Conservation (phyloP, 805 yeast species). For the Sugiyamaella floridensis region DNA sequence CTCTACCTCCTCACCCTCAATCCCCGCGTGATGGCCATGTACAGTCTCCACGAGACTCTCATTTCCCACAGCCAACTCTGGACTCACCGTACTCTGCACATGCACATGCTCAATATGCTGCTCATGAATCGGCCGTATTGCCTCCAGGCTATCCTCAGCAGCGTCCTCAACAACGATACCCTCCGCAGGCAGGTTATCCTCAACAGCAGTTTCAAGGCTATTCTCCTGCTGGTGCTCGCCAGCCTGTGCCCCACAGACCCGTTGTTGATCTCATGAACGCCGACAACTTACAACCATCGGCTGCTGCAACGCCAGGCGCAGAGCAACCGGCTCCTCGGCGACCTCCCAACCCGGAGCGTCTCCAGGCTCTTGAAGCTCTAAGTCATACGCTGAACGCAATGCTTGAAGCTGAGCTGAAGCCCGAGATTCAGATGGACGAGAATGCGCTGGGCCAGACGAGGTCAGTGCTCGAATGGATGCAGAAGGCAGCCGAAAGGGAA, state of each 20-base stretch:
- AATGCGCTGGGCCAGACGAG: conserved; percentile 30
- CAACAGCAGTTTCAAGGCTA: not conserved
- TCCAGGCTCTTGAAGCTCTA: conserved; percentile 22
- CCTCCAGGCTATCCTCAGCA: too few species aligned
- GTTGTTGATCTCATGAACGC: not conserved
- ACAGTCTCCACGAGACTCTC: conserved; percentile 1
- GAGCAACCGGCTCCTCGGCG: conserved; percentile 6
- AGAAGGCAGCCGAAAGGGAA: conserved; percentile 34
- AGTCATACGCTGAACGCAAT: conserved; percentile 22
- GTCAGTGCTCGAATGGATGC: conserved; percentile 32
- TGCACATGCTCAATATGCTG: not conserved
- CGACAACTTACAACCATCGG: not conserved
- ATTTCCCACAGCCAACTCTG: not conserved
- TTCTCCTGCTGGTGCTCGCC: not conserved
- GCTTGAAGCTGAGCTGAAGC: conserved; percentile 22
- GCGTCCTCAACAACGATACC: too few species aligned
- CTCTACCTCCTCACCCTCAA: conserved; percentile 5
- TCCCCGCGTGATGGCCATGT: not conserved
- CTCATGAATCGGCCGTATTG: too few species aligned
- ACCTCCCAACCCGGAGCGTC: conserved; percentile 33
- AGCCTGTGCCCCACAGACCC: not conserved
- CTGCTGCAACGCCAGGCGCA: not conserved
- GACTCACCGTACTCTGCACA: too few species aligned
- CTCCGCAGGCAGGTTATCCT: too few species aligned
- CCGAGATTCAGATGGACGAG: conserved; percentile 22